Evolutionary conservation across 2,329 filamentous ascomycete species (phyloP).

Genomic region (Ophiostoma populinum): DNA sequence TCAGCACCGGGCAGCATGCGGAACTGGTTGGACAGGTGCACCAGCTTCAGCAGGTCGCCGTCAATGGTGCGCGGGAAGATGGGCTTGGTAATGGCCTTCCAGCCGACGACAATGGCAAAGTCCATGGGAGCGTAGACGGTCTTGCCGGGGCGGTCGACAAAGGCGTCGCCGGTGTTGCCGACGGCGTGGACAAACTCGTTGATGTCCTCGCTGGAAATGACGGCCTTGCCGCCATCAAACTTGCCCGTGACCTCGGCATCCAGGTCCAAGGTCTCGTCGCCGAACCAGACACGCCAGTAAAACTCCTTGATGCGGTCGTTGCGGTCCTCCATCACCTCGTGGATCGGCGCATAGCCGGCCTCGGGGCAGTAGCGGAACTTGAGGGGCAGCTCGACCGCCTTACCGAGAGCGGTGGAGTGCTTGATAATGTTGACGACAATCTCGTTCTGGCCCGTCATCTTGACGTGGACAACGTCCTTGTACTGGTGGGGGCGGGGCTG

Average conservation of each 20-base stretch:
- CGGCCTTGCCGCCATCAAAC: slow-evolving; percentile 78
- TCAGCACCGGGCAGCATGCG: slow-evolving; percentile 94
- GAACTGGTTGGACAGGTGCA: slow-evolving; percentile 94
- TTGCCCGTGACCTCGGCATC: slow-evolving; percentile 69
- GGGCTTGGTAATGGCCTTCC: slow-evolving; percentile 98
- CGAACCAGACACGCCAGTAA: slow-evolving; percentile 97
- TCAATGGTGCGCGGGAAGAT: slow-evolving; percentile 97
- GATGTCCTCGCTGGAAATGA: slow-evolving; percentile 80
- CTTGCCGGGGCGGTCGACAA: slow-evolving; percentile 89
- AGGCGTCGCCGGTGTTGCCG: slow-evolving; percentile 92
- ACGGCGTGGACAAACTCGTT: slow-evolving; percentile 99
- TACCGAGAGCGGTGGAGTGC: slow-evolving; percentile 71
- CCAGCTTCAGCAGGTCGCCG: slow-evolving; percentile 85
- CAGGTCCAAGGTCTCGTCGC: slow-evolving; percentile 65
- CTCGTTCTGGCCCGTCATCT: slow-evolving; percentile 55
- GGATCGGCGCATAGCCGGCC: slow-evolving; percentile 91
- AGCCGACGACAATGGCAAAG: slow-evolving; percentile 93
- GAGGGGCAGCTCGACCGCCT: slow-evolving; percentile 67
- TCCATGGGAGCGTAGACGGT: slow-evolving; percentile 95
- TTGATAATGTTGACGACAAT: slow-evolving; percentile 86
- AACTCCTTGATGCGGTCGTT: slow-evolving; percentile 99
- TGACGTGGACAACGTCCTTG: slow-evolving; percentile 75
- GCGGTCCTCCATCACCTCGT: slow-evolving; percentile 86
- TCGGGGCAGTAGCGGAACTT: slow-evolving; percentile 90
- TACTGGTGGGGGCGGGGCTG: slow-evolving; percentile 74